These are phyloP conservation scores for Alternaria triticina DNA, from an alignment of 2,329 filamentous ascomycete species.

Conservation along the genomic window DNA sequence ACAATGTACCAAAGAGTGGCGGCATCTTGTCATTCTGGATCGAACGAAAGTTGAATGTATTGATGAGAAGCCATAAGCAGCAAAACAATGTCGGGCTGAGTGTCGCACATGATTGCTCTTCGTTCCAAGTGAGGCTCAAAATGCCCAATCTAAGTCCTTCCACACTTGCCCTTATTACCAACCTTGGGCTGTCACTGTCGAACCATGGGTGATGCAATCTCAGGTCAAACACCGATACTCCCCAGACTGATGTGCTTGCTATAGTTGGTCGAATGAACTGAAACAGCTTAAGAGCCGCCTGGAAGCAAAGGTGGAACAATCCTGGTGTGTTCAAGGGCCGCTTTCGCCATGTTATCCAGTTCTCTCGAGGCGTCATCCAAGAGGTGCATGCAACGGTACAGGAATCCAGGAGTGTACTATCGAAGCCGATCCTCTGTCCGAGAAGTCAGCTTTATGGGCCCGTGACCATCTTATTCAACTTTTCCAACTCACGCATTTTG, in stretches of 20 bases:
- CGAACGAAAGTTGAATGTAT: neutral
- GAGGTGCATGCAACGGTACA: neutral
- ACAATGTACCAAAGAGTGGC: neutral
- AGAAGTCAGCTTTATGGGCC: conserved; percentile 23
- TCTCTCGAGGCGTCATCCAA: neutral
- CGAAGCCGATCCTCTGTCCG: conserved; percentile 35
- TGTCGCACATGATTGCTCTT: neutral
- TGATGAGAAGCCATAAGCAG: neutral
- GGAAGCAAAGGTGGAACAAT: neutral
- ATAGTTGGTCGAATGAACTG: neutral
- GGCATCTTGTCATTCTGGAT: neutral
- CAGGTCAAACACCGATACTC: neutral
- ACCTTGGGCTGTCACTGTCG: neutral
- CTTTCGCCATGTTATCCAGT: neutral
- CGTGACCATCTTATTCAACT: neutral
- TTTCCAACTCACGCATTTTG: conserved; percentile 65
- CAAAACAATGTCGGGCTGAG: neutral
- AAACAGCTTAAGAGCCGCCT: neutral
- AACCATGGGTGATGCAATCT: neutral
- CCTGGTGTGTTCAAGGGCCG: neutral
- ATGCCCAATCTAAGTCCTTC: neutral
- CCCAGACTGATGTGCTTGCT: neutral
- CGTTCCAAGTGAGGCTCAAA: neutral
- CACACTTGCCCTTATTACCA: neutral
- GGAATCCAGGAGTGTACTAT: conserved; percentile 8